Conservation (phyloP, 2,329 filamentous ascomycete species). For the Colletotrichum tanaceti region DNA sequence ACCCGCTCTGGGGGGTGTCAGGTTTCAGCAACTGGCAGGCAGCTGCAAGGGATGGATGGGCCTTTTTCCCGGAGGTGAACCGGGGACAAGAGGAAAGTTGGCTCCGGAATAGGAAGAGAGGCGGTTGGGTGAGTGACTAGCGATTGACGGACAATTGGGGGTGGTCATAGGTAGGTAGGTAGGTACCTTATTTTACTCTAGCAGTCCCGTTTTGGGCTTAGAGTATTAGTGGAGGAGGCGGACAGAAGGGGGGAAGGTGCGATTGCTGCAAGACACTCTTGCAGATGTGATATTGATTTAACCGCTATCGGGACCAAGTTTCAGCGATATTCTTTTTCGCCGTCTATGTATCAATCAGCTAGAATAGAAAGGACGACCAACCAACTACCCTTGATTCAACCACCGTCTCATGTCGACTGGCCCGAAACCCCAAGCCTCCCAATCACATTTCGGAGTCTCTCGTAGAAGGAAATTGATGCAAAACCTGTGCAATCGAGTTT, state of each 20-base stretch:
- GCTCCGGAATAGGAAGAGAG: slow-evolving; percentile 3
- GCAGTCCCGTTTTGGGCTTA: slow-evolving; percentile 37
- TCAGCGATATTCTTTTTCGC: background rate
- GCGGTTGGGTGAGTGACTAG: slow-evolving; percentile 1
- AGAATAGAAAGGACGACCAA: slow-evolving; percentile 2
- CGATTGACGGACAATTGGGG: slow-evolving; percentile 27
- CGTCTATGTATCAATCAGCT: background rate
- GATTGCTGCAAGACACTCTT: slow-evolving; percentile 21
- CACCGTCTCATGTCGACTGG: background rate
- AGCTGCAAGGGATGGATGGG: slow-evolving; percentile 32
- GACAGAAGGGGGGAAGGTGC: slow-evolving; percentile 28
- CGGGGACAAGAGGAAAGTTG: slow-evolving; percentile 9
- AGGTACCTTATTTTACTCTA: slow-evolving; percentile 27
- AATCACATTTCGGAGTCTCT: background rate
- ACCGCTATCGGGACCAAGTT: too few relatives aligned
- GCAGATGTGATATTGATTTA: slow-evolving; percentile 25
- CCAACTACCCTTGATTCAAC: background rate
- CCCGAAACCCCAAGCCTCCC: background rate
- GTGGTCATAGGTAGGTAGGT: slow-evolving; percentile 24
- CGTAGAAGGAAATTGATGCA: background rate
- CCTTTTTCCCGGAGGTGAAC: slow-evolving; percentile 21
- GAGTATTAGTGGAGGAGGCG: slow-evolving; percentile 36
- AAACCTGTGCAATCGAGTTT: background rate
- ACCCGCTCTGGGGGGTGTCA: slow-evolving; percentile 9
- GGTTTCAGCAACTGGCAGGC: slow-evolving; percentile 36